Evolutionary conservation across 2,329 filamentous ascomycete genomes (phyloP).

Genomic region (Exserohilum turcica): DNA sequence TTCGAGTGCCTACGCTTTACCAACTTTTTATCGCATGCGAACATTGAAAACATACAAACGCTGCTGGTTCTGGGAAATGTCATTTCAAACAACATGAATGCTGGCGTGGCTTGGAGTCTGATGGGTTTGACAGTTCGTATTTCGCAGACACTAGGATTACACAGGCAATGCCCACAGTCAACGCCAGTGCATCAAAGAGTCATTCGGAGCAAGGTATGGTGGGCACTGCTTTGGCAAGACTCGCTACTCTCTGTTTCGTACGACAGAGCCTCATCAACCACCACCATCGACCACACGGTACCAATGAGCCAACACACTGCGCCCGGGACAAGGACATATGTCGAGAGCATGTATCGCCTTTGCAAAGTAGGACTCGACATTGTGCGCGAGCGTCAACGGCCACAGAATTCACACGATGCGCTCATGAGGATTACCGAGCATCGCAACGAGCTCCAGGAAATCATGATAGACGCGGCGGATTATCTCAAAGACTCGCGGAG

Average conservation of each 20-base stretch:
- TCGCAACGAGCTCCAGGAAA: slow-evolving; percentile 61
- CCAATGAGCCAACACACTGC: slow-evolving; percentile 49
- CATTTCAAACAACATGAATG: slow-evolving; percentile 67
- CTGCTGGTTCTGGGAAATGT: slow-evolving; percentile 67
- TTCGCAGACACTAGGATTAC: slow-evolving; percentile 64
- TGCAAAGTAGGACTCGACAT: slow-evolving; percentile 65
- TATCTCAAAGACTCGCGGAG: slow-evolving; percentile 61
- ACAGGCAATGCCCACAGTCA: slow-evolving; percentile 62
- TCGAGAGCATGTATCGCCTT: slow-evolving; percentile 62
- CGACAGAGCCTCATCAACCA: slow-evolving; percentile 64
- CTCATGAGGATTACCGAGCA: slow-evolving; percentile 61
- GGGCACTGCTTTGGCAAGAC: slow-evolving; percentile 69
- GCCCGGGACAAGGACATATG: slow-evolving; percentile 59
- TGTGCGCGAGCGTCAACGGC: slow-evolving; percentile 61
- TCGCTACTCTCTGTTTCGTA: slow-evolving; percentile 68
- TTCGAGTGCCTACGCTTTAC: slow-evolving; percentile 68
- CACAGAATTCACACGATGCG: slow-evolving; percentile 59
- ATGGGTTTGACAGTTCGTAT: slow-evolving; percentile 64
- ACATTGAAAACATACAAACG: slow-evolving; percentile 65
- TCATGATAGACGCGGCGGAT: slow-evolving; percentile 63
- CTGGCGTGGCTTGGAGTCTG: slow-evolving; percentile 66
- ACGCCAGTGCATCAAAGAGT: slow-evolving; percentile 54
- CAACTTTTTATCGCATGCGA: slow-evolving; percentile 67
- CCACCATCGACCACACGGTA: slow-evolving; percentile 56
- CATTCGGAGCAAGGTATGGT: slow-evolving; percentile 53